Evolutionary conservation across 2,329 filamentous ascomycete genomes (phyloP).

Genomic region (Xylariales sp.): DNA sequence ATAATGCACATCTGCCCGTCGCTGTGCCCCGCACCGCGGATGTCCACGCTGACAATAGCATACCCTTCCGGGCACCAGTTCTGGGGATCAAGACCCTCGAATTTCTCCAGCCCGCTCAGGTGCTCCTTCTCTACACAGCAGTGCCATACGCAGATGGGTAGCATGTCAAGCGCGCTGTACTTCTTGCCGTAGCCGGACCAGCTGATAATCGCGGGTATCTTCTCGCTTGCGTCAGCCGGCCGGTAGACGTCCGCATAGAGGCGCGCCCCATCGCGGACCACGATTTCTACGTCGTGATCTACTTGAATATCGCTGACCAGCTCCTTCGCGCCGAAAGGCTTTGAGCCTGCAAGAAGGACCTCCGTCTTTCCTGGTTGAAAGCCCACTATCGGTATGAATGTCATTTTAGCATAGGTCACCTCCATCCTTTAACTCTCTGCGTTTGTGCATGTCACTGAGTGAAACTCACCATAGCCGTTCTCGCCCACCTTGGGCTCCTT

Average conservation of each 20-base stretch:
- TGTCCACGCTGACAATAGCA: background rate
- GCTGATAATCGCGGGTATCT: conserved; percentile 36
- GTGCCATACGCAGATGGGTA: conserved; percentile 18
- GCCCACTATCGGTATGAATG: no score
- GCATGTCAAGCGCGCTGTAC: conserved; percentile 33
- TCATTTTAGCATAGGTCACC: no score
- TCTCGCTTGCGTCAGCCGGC: conserved; percentile 26
- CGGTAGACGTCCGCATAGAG: conserved; percentile 42
- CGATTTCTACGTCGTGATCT: conserved; percentile 40
- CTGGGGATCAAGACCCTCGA: background rate
- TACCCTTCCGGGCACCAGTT: background rate
- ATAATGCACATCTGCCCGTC: background rate
- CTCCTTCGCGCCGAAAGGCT: conserved; percentile 27
- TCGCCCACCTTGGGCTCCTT: conserved; percentile 27
- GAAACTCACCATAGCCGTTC: conserved; percentile 37
- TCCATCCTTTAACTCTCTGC: no score
- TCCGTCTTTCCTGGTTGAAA: conserved; percentile 30
- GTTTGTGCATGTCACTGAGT: no score
- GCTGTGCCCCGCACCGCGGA: background rate
- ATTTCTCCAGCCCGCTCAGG: background rate
- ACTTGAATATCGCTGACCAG: conserved; percentile 32
- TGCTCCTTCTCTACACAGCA: conserved; percentile 15
- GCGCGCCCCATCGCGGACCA: conserved; percentile 34
- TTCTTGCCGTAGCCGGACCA: conserved; percentile 46
- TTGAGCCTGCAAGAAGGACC: conserved; percentile 31